Evolutionary conservation across 2,329 filamentous ascomycete genomes (phyloP).

Genomic region (Dryadomyces sulphureus): DNA sequence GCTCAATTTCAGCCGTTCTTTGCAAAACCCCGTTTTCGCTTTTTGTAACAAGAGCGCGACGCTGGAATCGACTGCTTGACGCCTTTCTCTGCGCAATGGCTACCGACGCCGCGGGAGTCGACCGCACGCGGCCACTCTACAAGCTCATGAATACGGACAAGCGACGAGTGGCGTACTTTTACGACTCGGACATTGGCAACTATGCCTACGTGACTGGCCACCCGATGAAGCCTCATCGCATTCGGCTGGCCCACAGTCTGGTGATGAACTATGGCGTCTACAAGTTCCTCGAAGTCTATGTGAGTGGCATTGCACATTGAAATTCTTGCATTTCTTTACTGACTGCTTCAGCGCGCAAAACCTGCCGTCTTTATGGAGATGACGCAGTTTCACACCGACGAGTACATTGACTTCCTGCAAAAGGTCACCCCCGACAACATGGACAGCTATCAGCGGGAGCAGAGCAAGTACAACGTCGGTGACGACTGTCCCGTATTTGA

Average conservation of each 20-base stretch:
- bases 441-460: constrained; percentile 82
- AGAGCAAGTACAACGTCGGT: constrained; percentile 85
- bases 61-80: neutral
- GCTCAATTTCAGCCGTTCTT: neutral
- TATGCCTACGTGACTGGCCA: constrained; percentile 95
- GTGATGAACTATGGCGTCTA: constrained; percentile 95
- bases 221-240: constrained; percentile 97
- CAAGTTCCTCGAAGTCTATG: constrained; percentile 91
- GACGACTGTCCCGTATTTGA: constrained; percentile 98
- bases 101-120: constrained; percentile 21
- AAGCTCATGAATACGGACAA: constrained; percentile 27
- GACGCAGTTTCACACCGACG: constrained; percentile 83
- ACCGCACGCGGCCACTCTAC: constrained; percentile 30
- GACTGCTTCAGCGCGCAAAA: constrained; percentile 51
- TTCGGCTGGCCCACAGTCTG: constrained; percentile 86
- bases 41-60: neutral
- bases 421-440: constrained; percentile 98
- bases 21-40: neutral
- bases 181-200: constrained; percentile 95
- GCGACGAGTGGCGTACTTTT: constrained; percentile 94
- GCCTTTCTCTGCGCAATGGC: constrained; percentile 7
- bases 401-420: constrained; percentile 89
- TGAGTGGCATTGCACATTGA: constrained; percentile 32
- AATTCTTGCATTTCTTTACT: neutral
- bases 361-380: constrained; percentile 81